A percentile compares a stretch with the other conserved stretches of the same genome.
Conservation (phyloP, 2,329 filamentous ascomycete genomes). For the Trichoderma oligosporum region DNA sequence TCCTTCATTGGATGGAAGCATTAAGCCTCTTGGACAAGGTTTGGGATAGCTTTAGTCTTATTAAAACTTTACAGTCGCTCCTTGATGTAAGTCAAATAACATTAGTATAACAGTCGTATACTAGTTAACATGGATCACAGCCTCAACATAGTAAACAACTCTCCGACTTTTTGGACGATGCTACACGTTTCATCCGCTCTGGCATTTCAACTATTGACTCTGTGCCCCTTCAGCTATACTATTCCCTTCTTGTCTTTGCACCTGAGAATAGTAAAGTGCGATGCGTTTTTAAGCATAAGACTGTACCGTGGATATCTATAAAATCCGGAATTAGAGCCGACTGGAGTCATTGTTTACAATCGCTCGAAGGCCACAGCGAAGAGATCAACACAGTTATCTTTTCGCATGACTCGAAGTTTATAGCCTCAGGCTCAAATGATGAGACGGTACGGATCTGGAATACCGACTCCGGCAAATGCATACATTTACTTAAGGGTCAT, state of each 20-base stretch:
- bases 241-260: conserved; percentile 26
- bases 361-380: background rate
- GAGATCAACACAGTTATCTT: accelerated
- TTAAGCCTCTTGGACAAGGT: background rate
- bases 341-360: too few relatives aligned
- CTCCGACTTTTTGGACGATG: background rate
- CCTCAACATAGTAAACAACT: background rate
- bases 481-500: background rate
- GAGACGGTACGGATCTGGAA: background rate
- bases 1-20: background rate
- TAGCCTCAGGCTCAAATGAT: background rate
- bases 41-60: background rate
- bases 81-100: background rate
- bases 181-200: conserved; percentile 11
- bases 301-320: too few relatives aligned
- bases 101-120: too few relatives aligned
- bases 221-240: conserved; percentile 27
- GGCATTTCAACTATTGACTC: conserved; percentile 13
- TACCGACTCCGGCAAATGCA: background rate
- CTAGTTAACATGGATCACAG: background rate
- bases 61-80: background rate
- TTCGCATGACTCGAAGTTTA: background rate
- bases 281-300: conserved; percentile 18
- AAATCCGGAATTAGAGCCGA: too few relatives aligned
- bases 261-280: conserved; percentile 23